Evolutionary conservation across 2,329 filamentous ascomycete genomes (phyloP), one percentile per base, ranked within the genome.

Genomic region (Calonectria multiphialidica): DNA sequence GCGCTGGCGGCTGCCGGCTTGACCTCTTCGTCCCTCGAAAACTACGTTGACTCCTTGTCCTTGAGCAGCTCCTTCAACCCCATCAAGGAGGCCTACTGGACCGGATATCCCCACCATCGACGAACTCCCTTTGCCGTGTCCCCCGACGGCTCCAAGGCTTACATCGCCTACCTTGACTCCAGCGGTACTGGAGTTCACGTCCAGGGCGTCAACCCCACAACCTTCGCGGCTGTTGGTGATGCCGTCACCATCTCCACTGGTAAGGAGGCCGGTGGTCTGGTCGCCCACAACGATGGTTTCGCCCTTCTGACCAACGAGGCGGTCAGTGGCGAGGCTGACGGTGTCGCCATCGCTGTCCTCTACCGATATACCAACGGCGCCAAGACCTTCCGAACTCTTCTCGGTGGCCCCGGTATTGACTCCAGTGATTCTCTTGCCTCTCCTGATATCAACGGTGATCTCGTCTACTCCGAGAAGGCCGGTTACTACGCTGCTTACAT

Each of bases 201-300:
- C 21, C 90, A 91, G 80, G 84, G 88, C 50, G 83, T 92, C 23
- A 84, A 91, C 75, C 87, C 89, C 2, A 80, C 82, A 4, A 89
- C 88, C 9, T 91, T 92, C 75, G 83, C 84, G 18, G 86, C 88
- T 16, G 87, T 87, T 12, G 90, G 90, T 9, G 84, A 84, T 30
- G 80, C 86, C 0, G 84, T 91, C 3, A 89, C 88, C 1, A 82
- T 92, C 45, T 77, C 84, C n/a, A 86, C 86, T 16, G 90, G 86
- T 45, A 88, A 90, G 76, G 90, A 92, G 81, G 89, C 88, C 5
- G 89, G 89, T 66, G 90, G 90, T 55, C 85, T 92, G 1, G 88
- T 92, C 50, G 90, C 90, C 18, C 90, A 92, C 77, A 88, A 92
- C 79, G 90, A 92, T 79, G 90, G 90, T 3, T 92, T 92, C 72